These are phyloP conservation scores for Blastobotrys arbuscula DNA, from an alignment of 1,139 yeast genomes.

Conservation along the genomic window DNA sequence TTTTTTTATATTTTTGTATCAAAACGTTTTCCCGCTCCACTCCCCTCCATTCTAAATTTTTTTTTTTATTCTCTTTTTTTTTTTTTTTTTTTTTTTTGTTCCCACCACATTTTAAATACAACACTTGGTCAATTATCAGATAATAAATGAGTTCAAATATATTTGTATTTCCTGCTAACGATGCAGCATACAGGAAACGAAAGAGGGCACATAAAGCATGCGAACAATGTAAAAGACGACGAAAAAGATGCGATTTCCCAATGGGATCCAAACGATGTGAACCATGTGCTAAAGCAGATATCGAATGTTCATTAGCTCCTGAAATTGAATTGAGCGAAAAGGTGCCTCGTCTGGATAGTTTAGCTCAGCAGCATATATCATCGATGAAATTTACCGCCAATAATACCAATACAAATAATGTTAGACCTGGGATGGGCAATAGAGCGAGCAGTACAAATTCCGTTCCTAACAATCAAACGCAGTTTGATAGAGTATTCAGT, in stretches of 20 bases:
- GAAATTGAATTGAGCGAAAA: conserved; percentile 27
- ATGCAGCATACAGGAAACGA: conserved; percentile 47
- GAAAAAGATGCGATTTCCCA: conserved; percentile 33
- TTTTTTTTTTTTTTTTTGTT: not conserved
- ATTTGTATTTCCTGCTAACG: conserved; percentile 55
- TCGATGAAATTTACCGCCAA: not conserved
- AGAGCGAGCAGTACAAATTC: conserved; percentile 2
- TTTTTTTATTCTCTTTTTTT: conserved; percentile 3
- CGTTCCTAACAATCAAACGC: not conserved
- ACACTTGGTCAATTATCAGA: not conserved
- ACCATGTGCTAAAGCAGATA: conserved; percentile 32
- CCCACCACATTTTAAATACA: not conserved
- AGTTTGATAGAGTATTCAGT: not conserved
- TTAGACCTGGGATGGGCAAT: not conserved
- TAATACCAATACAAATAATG: not conserved
- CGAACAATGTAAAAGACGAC: conserved; percentile 43
- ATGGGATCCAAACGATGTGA: conserved; percentile 28
- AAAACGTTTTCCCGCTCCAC: not conserved
- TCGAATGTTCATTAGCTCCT: conserved; percentile 33
- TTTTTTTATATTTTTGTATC: too few relatives aligned
- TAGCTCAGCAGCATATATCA: conserved; percentile 19
- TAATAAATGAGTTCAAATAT: conserved; percentile 24
- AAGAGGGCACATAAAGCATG: conserved; percentile 52
- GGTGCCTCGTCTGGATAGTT: conserved; percentile 24
- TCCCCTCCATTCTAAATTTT: not conserved